Conservation (phyloP, 371 early-diverging fungal species). For the Lichtheimia ornata region DNA sequence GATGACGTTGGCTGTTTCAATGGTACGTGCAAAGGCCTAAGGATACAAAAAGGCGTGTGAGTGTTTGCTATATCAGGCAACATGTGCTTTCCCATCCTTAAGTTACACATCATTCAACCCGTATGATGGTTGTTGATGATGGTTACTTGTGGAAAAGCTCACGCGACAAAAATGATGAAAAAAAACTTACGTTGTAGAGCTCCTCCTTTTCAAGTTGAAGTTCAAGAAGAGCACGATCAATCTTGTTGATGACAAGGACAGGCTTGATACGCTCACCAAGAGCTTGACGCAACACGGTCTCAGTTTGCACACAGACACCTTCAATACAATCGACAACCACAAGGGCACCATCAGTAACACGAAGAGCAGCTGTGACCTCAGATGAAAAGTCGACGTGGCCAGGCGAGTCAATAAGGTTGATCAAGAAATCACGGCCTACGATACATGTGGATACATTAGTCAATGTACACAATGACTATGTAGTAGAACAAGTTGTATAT, state of each 20-base stretch:
- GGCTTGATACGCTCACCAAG: slow-evolving; percentile 98
- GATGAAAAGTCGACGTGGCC: slow-evolving; percentile 99
- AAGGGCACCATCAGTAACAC: slow-evolving; percentile 99
- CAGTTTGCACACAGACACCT: slow-evolving; percentile 99
- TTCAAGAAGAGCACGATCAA: slow-evolving; percentile 98
- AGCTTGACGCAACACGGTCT: slow-evolving; percentile 99
- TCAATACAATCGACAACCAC: slow-evolving; percentile 99
- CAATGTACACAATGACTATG: no score
- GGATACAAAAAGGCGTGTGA: background rate
- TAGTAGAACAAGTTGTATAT: background rate
- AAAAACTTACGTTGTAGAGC: slow-evolving; percentile 66
- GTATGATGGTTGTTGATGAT: no score
- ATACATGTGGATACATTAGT: background rate
- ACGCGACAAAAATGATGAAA: slow-evolving; percentile 6
- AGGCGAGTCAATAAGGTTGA: slow-evolving; percentile 99
- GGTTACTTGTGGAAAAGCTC: no score
- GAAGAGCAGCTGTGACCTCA: slow-evolving; percentile 98
- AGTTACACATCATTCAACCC: no score
- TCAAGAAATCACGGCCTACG: slow-evolving; percentile 72
- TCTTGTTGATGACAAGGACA: slow-evolving; percentile 98
- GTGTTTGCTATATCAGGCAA: slow-evolving; percentile 1
- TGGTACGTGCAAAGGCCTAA: slow-evolving; percentile 83
- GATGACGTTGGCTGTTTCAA: slow-evolving; percentile 95
- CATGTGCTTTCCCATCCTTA: background rate
- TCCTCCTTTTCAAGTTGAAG: slow-evolving; percentile 92